Conservation (phyloP, 805 yeast genomes). For the Yamadazyma sp. region DNA sequence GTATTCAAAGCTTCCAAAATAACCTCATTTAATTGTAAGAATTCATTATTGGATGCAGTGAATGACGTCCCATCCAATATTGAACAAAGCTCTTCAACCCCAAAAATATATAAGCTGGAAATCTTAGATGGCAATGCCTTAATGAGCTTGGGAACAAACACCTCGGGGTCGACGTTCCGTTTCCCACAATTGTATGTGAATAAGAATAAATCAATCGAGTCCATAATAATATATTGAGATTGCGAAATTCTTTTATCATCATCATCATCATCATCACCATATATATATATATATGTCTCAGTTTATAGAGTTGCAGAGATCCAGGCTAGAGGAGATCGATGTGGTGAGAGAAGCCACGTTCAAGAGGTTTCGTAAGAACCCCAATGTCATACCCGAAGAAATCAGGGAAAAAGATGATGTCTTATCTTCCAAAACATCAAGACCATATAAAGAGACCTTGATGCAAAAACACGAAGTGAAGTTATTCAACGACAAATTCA, state of each 20-base stretch:
- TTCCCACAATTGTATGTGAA: constrained; percentile 62
- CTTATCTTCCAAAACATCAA: constrained; percentile 22
- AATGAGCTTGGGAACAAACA: constrained; percentile 25
- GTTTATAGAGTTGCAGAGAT: constrained; percentile 33
- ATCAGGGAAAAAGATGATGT: constrained; percentile 13
- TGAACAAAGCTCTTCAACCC: constrained; percentile 63
- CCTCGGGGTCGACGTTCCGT: constrained; percentile 29
- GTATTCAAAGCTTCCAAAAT: constrained; percentile 32
- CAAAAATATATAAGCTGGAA: constrained; percentile 55
- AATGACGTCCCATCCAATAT: constrained; percentile 52
- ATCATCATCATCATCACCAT: too few relatives aligned
- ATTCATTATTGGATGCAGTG: constrained; percentile 29
- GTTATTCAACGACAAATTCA: constrained; percentile 47
- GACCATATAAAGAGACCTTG: constrained; percentile 49
- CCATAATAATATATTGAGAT: neutral
- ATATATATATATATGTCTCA: constrained; percentile 22
- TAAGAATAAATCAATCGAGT: constrained; percentile 21
- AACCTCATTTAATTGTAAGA: constrained; percentile 33
- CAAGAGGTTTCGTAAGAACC: constrained; percentile 59
- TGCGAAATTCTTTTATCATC: neutral
- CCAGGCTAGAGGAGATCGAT: constrained; percentile 62
- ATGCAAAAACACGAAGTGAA: constrained; percentile 69
- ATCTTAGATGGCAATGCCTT: constrained; percentile 25
- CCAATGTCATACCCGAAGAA: constrained; percentile 42
- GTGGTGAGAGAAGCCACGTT: constrained; percentile 65